Percentiles rank a stretch among this genome's conserved stretches.
phyloP scores from a whole-genome alignment of 2,329 filamentous ascomycete species.

The Trichoderma pleuroti region DNA sequence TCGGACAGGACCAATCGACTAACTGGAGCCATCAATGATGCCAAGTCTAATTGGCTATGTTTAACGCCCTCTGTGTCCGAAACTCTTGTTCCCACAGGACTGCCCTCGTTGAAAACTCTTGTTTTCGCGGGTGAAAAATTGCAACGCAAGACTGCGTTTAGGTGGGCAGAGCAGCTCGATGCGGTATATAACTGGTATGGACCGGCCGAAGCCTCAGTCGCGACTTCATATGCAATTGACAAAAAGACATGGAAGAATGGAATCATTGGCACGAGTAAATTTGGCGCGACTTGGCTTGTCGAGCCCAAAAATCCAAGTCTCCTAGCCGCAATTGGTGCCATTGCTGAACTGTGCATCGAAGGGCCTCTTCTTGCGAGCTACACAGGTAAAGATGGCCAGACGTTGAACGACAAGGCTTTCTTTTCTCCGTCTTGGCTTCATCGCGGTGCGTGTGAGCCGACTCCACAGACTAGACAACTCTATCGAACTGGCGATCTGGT shows the following conservation, averaged over 20 bases:
- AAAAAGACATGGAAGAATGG: neutral
- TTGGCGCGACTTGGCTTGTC: neutral
- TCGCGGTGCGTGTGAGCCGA: neutral
- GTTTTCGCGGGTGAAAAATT: conserved; percentile 3
- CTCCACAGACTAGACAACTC: neutral
- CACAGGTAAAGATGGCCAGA: neutral
- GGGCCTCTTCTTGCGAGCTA: conserved; percentile 4
- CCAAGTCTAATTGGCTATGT: neutral
- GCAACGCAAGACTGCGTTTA: neutral
- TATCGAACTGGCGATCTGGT: conserved; percentile 15
- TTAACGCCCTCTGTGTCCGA: conserved; percentile 7
- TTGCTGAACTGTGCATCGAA: conserved; percentile 6
- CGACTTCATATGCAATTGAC: neutral
- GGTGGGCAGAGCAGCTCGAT: conserved; percentile 1
- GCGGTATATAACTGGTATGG: conserved; percentile 4
- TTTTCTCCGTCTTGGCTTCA: neutral
- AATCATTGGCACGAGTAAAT: neutral
- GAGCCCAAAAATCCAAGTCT: neutral
- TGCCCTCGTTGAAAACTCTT: neutral
- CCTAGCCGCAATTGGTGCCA: neutral
- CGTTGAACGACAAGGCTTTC: neutral
- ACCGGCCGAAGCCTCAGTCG: neutral
- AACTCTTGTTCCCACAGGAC: neutral
- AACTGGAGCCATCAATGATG: neutral
- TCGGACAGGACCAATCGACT: neutral